Base-by-base conservation (phyloP, 306 rosid species). In the Pachyrhizus erosus region DNA sequence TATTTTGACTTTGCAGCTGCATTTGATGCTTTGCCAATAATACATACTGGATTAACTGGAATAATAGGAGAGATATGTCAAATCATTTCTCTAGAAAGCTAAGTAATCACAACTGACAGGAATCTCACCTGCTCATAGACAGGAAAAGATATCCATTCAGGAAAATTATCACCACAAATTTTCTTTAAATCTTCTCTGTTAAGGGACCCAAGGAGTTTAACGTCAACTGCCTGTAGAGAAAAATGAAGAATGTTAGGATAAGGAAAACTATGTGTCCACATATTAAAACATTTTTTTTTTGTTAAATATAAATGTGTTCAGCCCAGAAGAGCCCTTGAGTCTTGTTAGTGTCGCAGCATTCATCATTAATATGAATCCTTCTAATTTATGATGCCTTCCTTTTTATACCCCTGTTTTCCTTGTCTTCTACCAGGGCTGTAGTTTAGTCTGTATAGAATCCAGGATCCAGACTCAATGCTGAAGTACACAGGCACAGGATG, bases 101-200 rank as follows among this genome's bases (percentile, higher is more conserved):
- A 78, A 62, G 77, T 18, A 67, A 78, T 55, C 37, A 23, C 54
- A 77, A 77, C 2, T 15, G 20, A 46, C 18, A n/a, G 39, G 77
- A 33, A 82, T 57, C 78, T 23, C 46, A 95, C 99, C 92, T 93
- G 99, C 86, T 95, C 98, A 77, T 83, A 95, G 31, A 87, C 96
- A 5, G 99, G 99, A 82, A 95, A 95, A 73, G 99, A 91, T 88
- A 95, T 90, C 99, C 98, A 95, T 83, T 90, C 97, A 46, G 99
- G 99, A 87, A 91, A 84, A 82, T 87, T 93, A 34, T 95, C 97
- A 15, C 99, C 96, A 10, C 99, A 95, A 76, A 95, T 76, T 85
- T 90, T 95, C 94, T 82, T 93, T 75, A 95, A 76, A 66, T 93
- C 99, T 0, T 95, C 99, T 88, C 99, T 83, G 84, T 54, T 90